phyloP scores from a whole-genome alignment of 495 filamentous ascomycete species.

The Penicillium cinerascens region DNA sequence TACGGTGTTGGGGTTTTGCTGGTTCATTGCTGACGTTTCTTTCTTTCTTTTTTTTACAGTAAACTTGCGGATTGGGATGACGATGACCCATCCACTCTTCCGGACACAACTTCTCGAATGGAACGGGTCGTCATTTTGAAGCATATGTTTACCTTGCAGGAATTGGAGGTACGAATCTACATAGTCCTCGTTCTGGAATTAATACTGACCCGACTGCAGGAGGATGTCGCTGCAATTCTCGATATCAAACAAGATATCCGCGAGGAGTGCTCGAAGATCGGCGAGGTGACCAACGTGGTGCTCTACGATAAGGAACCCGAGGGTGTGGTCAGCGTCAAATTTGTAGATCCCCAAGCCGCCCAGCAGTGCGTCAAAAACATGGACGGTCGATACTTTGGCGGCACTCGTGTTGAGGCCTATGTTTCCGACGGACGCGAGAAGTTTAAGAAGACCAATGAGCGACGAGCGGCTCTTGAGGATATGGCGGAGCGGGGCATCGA shows the following conservation, averaged over 20 bases:
- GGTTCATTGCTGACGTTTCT: neutral
- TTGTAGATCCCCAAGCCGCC: constrained; percentile 65
- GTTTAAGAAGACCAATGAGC: constrained; percentile 65
- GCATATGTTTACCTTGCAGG: constrained; percentile 89
- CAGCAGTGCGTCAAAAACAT: constrained; percentile 69
- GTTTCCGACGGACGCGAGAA: constrained; percentile 71
- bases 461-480: constrained; percentile 41
- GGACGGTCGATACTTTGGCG: constrained; percentile 77
- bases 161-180: constrained; percentile 55
- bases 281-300: constrained; percentile 84
- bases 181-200: neutral
- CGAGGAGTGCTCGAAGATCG: constrained; percentile 83
- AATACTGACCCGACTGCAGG: constrained; percentile 38
- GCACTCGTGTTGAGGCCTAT: constrained; percentile 70
- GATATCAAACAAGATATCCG: constrained; percentile 95
- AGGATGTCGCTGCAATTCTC: constrained; percentile 76
- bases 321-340: constrained; percentile 81
- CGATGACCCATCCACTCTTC: constrained; percentile 62
- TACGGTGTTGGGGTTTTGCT: neutral
- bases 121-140: constrained; percentile 85
- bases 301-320: constrained; percentile 86
- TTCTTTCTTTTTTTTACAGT: constrained; percentile 46
- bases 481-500: constrained; percentile 42
- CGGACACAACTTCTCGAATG: constrained; percentile 57
- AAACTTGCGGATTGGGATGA: constrained; percentile 94